Percentiles rank a stretch among this genome's conserved stretches.
Evolutionary conservation across 2,329 filamentous ascomycete genomes (phyloP).

Genomic region (Colletotrichum liriopes): DNA sequence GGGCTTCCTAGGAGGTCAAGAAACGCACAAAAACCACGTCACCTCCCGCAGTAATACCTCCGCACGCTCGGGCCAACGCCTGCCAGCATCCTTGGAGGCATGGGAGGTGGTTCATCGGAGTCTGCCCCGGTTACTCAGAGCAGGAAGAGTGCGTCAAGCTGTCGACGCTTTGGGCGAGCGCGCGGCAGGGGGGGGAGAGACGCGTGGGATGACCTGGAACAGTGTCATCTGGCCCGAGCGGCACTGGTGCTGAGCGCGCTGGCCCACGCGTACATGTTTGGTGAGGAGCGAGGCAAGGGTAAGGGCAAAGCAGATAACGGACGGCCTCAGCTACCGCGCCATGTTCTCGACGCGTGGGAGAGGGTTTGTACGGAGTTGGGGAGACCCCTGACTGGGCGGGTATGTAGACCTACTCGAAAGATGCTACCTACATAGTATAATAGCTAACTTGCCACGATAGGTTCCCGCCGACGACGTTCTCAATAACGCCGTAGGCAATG

Average conservation of each 20-base stretch:
- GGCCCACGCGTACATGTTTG: conserved; percentile 39
- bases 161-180: conserved; percentile 23
- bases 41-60: background rate
- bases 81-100: conserved; percentile 30
- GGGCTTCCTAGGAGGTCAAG: conserved; percentile 26
- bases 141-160: conserved; percentile 28
- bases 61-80: conserved; percentile 4
- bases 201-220: conserved; percentile 25
- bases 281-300: conserved; percentile 9
- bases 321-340: conserved; percentile 17
- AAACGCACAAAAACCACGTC: background rate
- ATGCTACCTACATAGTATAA: background rate
- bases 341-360: conserved; percentile 27
- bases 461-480: conserved; percentile 39
- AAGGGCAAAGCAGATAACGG: background rate
- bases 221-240: conserved; percentile 27
- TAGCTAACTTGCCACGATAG: conserved; percentile 18
- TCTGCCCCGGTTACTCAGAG: conserved; percentile 23
- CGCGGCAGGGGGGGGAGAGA: background rate
- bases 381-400: conserved; percentile 29
- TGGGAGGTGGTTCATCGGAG: conserved; percentile 33
- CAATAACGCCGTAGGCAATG: conserved; percentile 35
- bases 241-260: conserved; percentile 33
- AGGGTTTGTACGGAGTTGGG: conserved; percentile 25
- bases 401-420: conserved; percentile 2